Evolutionary conservation across 306 rosid genomes (phyloP).

Genomic region (Citrullus amarus): DNA sequence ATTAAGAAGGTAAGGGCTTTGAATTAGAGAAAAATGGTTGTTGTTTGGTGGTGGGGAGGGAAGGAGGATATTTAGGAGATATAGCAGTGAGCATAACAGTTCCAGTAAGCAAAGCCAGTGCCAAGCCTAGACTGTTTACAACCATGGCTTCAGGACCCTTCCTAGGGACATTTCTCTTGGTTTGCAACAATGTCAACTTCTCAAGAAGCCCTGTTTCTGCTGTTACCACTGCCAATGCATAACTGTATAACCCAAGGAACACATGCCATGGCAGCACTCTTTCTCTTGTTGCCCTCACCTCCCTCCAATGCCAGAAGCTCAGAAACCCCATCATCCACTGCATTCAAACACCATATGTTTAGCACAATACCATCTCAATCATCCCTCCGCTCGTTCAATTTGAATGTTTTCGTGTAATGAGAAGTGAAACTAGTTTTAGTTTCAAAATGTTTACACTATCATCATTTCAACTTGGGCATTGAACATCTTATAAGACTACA

Average conservation of each 20-base stretch:
- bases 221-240: slow-evolving; percentile 67
- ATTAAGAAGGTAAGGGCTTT: slow-evolving; percentile 24
- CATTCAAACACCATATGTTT: not conserved
- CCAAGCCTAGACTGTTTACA: slow-evolving; percentile 57
- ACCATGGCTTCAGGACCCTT: slow-evolving; percentile 47
- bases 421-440: not conserved
- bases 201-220: slow-evolving; percentile 87
- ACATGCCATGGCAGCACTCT: slow-evolving; percentile 83
- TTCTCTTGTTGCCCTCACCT: slow-evolving; percentile 34
- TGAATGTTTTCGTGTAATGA: not conserved
- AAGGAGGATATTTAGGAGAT: slow-evolving; percentile 43
- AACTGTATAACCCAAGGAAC: slow-evolving; percentile 66
- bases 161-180: slow-evolving; percentile 39
- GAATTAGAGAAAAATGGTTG: slow-evolving; percentile 35
- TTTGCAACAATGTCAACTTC: slow-evolving; percentile 69
- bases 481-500: not conserved
- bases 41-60: slow-evolving; percentile 22
- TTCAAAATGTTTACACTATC: not conserved
- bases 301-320: slow-evolving; percentile 90
- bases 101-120: slow-evolving; percentile 53
- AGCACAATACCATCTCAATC: not conserved
- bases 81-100: slow-evolving; percentile 58
- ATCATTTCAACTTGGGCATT: not conserved
- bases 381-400: not conserved
- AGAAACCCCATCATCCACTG: slow-evolving; percentile 83